Evolutionary conservation across 805 yeast genomes (phyloP).

Genomic region (Starmerella bacillaris): DNA sequence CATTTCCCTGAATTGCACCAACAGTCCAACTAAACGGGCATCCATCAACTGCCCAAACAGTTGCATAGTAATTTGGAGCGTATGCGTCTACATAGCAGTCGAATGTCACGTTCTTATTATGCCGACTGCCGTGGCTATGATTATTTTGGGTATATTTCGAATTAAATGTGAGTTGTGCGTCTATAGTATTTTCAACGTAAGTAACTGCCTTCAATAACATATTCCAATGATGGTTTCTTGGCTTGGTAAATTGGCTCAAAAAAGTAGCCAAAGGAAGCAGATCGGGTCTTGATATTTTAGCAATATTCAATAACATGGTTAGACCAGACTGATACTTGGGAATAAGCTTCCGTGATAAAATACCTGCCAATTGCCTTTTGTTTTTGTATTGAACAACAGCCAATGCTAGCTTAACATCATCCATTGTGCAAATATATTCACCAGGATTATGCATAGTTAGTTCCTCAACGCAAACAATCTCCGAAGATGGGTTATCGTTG

Average conservation of each 20-base stretch:
- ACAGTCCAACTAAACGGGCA: background rate
- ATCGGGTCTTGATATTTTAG: background rate
- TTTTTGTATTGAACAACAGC: background rate
- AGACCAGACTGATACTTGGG: background rate
- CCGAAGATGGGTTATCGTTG: too few relatives aligned
- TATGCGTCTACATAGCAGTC: constrained; percentile 1
- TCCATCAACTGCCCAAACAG: background rate
- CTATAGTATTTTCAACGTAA: background rate
- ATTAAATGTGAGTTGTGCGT: background rate
- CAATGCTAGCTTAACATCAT: background rate
- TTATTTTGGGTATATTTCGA: background rate
- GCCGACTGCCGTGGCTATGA: too few relatives aligned
- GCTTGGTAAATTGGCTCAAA: background rate
- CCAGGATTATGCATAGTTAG: background rate
- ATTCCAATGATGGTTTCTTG: constrained; percentile 1
- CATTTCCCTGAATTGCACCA: background rate
- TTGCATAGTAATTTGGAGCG: background rate
- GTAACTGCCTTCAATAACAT: background rate
- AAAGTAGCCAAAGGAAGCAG: background rate
- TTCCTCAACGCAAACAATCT: background rate
- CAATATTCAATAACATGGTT: background rate
- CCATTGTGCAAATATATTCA: background rate
- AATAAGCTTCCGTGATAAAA: background rate
- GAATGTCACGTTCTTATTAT: background rate
- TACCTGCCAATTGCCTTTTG: background rate